phyloP scores from a whole-genome alignment of 768 basidiomycete genomes.

The Lyophyllum semitale region DNA sequence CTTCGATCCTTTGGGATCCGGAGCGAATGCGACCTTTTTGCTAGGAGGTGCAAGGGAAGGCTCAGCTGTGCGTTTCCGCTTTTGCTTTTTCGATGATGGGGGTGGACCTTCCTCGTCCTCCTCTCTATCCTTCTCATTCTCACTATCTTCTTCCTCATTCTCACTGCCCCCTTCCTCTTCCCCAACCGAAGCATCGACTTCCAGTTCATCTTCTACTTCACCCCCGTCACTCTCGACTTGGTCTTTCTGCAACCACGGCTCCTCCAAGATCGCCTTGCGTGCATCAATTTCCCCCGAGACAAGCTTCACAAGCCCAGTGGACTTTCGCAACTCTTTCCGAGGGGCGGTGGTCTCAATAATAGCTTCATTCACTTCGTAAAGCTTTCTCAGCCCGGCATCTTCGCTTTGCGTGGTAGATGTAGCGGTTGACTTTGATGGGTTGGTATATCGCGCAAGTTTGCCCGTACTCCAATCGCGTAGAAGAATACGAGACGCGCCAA shows the following conservation, averaged over 20 bases:
- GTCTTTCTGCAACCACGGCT: constrained; percentile 36
- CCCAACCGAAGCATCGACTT: constrained; percentile 29
- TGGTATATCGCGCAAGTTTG: constrained; percentile 72
- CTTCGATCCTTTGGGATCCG: constrained; percentile 26
- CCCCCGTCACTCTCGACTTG: constrained; percentile 38
- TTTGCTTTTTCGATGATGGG: constrained; percentile 40
- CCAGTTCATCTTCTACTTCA: constrained; percentile 37
- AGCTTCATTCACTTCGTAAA: constrained; percentile 48
- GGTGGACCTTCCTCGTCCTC: constrained; percentile 34
- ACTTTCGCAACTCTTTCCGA: constrained; percentile 70
- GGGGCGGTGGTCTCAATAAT: constrained; percentile 50
- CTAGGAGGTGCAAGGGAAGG: constrained; percentile 30
- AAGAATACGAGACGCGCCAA: constrained; percentile 74
- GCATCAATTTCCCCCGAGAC: constrained; percentile 33
- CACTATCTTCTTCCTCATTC: constrained; percentile 34
- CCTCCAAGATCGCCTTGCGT: constrained; percentile 40
- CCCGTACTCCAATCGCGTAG: constrained; percentile 85
- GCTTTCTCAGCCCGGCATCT: constrained; percentile 20
- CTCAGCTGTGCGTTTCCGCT: constrained; percentile 43
- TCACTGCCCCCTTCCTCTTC: constrained; percentile 37
- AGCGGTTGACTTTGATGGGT: constrained; percentile 38
- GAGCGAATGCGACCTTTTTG: constrained; percentile 59
- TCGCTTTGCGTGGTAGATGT: constrained; percentile 7
- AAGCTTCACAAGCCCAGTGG: constrained; percentile 60
- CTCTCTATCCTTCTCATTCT: constrained; percentile 43